A percentile compares a stretch with the other conserved stretches of the same genome.
Evolutionary conservation across 306 rosid species (phyloP).

Genomic region (Malus sieversii): DNA sequence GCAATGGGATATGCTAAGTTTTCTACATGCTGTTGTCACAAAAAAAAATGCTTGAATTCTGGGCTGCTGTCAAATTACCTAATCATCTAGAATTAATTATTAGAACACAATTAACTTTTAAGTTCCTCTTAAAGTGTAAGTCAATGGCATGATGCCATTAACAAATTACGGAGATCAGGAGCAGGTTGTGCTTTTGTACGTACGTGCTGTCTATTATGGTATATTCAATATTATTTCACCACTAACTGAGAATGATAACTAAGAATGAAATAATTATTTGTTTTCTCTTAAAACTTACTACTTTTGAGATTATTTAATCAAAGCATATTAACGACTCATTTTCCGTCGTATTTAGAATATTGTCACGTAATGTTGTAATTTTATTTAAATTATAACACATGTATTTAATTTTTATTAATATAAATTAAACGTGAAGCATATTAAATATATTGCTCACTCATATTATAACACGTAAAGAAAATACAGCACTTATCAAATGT

Average conservation of each 20-base stretch:
- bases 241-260: background rate
- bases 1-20: background rate
- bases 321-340: background rate
- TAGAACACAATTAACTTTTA: background rate
- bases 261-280: background rate
- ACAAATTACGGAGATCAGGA: background rate
- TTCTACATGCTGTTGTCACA: background rate
- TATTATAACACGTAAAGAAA: too few relatives aligned
- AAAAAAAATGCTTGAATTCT: conserved; percentile 20
- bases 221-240: background rate
- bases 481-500: background rate
- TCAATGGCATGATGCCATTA: background rate
- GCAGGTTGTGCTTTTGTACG: background rate
- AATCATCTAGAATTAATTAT: background rate
- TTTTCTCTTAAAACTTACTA: too few relatives aligned
- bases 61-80: conserved; percentile 13
- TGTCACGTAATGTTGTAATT: too few relatives aligned
- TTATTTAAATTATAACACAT: too few relatives aligned
- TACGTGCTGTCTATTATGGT: background rate
- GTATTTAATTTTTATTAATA: too few relatives aligned
- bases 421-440: background rate
- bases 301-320: background rate
- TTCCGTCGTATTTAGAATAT: too few relatives aligned
- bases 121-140: background rate
- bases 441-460: too few relatives aligned